A percentile compares a stretch with the other conserved stretches of the same genome.
Conservation (phyloP, 148 eudicot species). For the Diospyros lotus region DNA sequence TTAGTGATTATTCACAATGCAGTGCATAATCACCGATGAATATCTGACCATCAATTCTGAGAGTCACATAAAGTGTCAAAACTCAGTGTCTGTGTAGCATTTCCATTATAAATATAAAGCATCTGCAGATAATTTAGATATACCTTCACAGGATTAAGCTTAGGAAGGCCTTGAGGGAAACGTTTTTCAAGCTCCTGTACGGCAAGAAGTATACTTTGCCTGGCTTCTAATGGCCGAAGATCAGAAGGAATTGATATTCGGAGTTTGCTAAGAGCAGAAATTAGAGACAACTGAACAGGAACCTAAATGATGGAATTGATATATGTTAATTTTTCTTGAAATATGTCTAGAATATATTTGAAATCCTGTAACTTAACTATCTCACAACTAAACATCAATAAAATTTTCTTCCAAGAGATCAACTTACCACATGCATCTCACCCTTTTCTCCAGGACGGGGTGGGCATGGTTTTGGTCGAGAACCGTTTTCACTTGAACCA, state of each 20-base stretch:
- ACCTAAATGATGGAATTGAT: slow-evolving; percentile 41
- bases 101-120: background rate
- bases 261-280: slow-evolving; percentile 79
- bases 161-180: slow-evolving; percentile 89
- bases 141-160: slow-evolving; percentile 95
- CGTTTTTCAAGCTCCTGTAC: slow-evolving; percentile 86
- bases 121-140: slow-evolving; percentile 5
- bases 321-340: slow-evolving; percentile 7
- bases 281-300: slow-evolving; percentile 86
- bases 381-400: background rate
- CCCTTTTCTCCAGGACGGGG: slow-evolving; percentile 98
- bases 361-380: background rate
- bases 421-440: slow-evolving; percentile 98
- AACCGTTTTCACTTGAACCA: slow-evolving; percentile 80
- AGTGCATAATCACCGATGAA: too few relatives aligned
- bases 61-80: too few relatives aligned
- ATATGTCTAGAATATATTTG: slow-evolving; percentile 5
- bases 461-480: slow-evolving; percentile 88
- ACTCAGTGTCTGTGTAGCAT: background rate
- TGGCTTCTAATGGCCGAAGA: slow-evolving; percentile 83
- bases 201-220: slow-evolving; percentile 82
- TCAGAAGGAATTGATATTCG: slow-evolving; percentile 78
- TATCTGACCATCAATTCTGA: too few relatives aligned
- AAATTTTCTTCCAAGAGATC: background rate
- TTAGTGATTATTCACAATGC: too few relatives aligned